Evolutionary conservation across 768 basidiomycete genomes (phyloP).

Genomic region (Lentinula sp.): DNA sequence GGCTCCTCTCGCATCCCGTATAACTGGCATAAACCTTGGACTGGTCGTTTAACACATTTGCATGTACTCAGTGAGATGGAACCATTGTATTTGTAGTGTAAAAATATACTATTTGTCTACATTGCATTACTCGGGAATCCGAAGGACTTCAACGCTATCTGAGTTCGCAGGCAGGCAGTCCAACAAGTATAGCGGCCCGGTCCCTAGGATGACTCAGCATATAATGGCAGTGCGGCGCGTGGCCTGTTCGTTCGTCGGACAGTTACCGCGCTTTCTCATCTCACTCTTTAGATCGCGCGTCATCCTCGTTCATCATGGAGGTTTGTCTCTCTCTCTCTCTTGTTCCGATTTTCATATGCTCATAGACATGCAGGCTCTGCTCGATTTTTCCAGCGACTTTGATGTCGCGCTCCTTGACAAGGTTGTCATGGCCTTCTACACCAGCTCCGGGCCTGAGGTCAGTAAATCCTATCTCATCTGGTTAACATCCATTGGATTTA

Average conservation of each 20-base stretch:
- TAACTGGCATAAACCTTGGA: too few species aligned
- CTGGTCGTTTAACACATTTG: too few species aligned
- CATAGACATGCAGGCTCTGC: conserved; percentile 55
- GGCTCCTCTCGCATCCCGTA: not conserved
- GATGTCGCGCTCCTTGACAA: conserved; percentile 91
- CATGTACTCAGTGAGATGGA: too few species aligned
- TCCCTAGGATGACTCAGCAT: not conserved
- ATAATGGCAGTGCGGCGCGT: not conserved
- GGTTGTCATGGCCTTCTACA: conserved; percentile 90
- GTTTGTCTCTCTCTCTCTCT: conserved; percentile 20
- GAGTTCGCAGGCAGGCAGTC: too few species aligned
- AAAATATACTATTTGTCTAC: too few species aligned
- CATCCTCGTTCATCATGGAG: conserved; percentile 36
- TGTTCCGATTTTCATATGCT: conserved; percentile 12
- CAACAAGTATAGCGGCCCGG: not conserved
- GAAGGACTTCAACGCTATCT: too few species aligned
- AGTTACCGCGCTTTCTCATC: conserved; percentile 2
- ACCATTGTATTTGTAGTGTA: too few species aligned
- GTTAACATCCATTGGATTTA: conserved; percentile 1
- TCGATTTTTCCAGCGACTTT: conserved; percentile 92
- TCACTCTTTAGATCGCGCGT: conserved; percentile 2
- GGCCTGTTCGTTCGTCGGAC: not conserved
- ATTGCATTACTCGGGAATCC: too few species aligned
- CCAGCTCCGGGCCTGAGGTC: conserved; percentile 80
- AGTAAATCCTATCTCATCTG: conserved; percentile 15